phyloP scores from a whole-genome alignment of 345 rosid genomes.

The Passiflora organensis region DNA sequence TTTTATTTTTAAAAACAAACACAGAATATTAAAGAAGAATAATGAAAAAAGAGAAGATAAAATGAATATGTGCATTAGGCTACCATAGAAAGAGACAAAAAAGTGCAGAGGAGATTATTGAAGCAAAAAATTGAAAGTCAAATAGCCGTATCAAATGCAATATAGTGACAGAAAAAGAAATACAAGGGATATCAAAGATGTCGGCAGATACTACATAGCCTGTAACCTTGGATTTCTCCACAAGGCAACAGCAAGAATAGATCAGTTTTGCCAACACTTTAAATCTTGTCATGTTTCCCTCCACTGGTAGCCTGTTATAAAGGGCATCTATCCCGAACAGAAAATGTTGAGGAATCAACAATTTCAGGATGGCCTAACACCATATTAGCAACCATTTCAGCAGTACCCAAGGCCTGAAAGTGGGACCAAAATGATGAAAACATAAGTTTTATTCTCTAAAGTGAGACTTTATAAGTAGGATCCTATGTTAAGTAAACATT shows the following conservation, averaged over 20 bases:
- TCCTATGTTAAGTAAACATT: neutral
- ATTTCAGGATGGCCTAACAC: constrained; percentile 49
- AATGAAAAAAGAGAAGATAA: too few species aligned
- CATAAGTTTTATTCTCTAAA: neutral
- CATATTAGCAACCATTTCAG: constrained; percentile 81
- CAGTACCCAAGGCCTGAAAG: constrained; percentile 78
- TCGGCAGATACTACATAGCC: neutral
- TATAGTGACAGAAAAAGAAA: neutral
- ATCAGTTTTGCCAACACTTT: neutral
- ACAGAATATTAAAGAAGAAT: too few species aligned
- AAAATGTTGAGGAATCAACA: constrained; percentile 47
- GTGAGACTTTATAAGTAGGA: neutral
- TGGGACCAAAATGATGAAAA: constrained; percentile 19
- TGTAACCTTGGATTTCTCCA: constrained; percentile 4
- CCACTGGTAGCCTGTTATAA: constrained; percentile 6
- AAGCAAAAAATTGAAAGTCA: neutral
- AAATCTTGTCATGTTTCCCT: constrained; percentile 3
- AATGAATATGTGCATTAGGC: too few species aligned
- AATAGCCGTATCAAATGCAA: neutral
- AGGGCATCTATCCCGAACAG: constrained; percentile 43
- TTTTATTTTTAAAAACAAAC: too few species aligned
- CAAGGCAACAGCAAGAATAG: constrained; percentile 9
- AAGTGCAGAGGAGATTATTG: neutral
- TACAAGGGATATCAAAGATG: neutral
- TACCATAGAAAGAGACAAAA: neutral